Conservation (phyloP, 169 alveolate species). For the Ichthyophthirius multifiliis region DNA sequence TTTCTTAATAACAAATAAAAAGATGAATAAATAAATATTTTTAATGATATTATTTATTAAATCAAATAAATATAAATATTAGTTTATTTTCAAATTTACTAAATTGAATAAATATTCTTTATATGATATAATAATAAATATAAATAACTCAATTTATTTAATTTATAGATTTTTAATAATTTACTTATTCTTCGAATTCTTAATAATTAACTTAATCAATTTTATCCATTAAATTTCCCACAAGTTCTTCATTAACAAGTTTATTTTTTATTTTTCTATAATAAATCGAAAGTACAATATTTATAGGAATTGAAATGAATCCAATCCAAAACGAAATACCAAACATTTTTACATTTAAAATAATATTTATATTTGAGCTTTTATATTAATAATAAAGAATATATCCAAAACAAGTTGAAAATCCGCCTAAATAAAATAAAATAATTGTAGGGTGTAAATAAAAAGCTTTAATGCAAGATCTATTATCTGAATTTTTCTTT, state of each 20-base stretch:
- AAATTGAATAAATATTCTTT: too few relatives aligned
- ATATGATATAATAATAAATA: too few relatives aligned
- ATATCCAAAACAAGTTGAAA: neutral
- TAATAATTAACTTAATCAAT: too few relatives aligned
- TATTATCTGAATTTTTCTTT: neutral
- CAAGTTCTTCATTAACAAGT: neutral
- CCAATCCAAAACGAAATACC: constrained; percentile 5
- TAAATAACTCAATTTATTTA: too few relatives aligned
- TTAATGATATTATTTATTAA: too few relatives aligned
- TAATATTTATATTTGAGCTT: neutral
- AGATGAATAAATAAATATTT: too few relatives aligned
- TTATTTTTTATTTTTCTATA: neutral
- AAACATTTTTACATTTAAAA: neutral
- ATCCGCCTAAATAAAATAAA: neutral
- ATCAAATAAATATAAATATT: too few relatives aligned
- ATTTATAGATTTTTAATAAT: too few relatives aligned
- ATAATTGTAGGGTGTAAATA: neutral
- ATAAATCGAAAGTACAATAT: neutral
- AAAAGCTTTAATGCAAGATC: neutral
- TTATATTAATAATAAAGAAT: neutral
- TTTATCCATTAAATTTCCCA: neutral
- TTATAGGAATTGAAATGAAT: neutral
- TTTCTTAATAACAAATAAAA: too few relatives aligned
- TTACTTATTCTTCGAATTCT: too few relatives aligned
- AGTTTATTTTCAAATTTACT: too few relatives aligned